Conservation (phyloP, 768 basidiomycete species). For the Cystofilobasidium ferigula region DNA sequence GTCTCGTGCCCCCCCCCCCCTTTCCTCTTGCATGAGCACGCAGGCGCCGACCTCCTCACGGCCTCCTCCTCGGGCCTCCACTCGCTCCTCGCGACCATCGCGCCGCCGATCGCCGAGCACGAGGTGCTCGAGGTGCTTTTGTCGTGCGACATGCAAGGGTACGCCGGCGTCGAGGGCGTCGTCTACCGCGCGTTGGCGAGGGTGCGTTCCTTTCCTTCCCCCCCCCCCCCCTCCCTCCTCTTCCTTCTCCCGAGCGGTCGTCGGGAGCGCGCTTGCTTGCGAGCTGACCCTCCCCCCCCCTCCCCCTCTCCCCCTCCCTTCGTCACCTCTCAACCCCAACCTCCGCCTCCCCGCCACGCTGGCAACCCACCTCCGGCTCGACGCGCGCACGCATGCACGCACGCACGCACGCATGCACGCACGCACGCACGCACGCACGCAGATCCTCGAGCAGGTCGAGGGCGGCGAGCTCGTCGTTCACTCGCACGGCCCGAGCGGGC, state of each 20-base stretch:
- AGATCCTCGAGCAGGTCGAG: slow-evolving; percentile 91
- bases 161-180: slow-evolving; percentile 87
- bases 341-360: too few species aligned
- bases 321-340: too few species aligned
- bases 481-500: slow-evolving; percentile 45
- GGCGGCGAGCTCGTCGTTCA: slow-evolving; percentile 74
- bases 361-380: too few species aligned
- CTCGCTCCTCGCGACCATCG: slow-evolving; percentile 89
- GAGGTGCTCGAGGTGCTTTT: slow-evolving; percentile 95
- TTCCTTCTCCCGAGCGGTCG: too few species aligned
- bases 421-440: too few species aligned
- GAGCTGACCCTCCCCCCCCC: neutral
- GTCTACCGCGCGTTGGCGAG: slow-evolving; percentile 75
- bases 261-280: too few species aligned
- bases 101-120: slow-evolving; percentile 95
- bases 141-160: slow-evolving; percentile 91
- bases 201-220: slow-evolving; percentile 42
- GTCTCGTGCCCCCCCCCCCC: neutral
- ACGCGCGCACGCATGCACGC: too few species aligned
- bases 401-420: too few species aligned
- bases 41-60: slow-evolving; percentile 80
- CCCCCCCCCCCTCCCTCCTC: neutral
- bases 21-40: neutral
- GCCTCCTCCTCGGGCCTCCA: slow-evolving; percentile 78
- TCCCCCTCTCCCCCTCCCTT: neutral